Base-by-base conservation (phyloP, 2,329 filamentous ascomycete species). In the Fusarium tanahbumbuense region DNA sequence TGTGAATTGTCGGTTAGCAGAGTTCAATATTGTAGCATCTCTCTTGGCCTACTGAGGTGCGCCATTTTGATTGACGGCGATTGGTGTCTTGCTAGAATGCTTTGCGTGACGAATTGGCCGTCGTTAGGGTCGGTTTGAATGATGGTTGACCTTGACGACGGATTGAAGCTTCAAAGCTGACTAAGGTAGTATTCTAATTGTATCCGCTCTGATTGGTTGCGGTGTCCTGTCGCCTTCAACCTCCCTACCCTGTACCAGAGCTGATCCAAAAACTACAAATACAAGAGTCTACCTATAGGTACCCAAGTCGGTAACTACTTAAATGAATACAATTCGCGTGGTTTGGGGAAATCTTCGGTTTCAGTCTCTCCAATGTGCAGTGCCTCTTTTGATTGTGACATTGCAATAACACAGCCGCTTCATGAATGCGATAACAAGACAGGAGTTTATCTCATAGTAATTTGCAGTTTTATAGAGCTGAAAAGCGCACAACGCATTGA, bases 41-140 rank as follows among this genome's bases (percentile, higher is more conserved):
- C 23, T 1, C 2, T n/a, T 5, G 8, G 34, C 79, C 48, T 76
- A 81, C 80, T 79, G 54, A 81, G 79, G 69, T 81, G 79, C 73
- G 80, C 80, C 80, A 81, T 81, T 65, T 78, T 79, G 70, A 70
- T 65, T 63, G 68, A 72, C 60, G 57, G 60, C 70, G 67, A 68
- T 62, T 53, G 71, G 55, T 71, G 69, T 72, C 71, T 73, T 69
- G 70, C 56, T 71, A 40, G 20, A 44, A 66, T 54, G 56, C 61
- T 64, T 71, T 64, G 57, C 48, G 70, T 64, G 65, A 70, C 57
- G 60, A 63, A 72, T 75, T 73, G 61, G 64, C 58, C 57, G 70
- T 71, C 71, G 72, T 70, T 65, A 64, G 75, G 69, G 53, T 76
- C 70, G 56, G 65, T 50, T 68, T 73, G 46, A 67, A 62, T 66